A percentile compares a stretch with the other conserved stretches of the same genome.
Evolutionary conservation across 768 basidiomycete genomes (phyloP).

Genomic region (Grammothele lineata): DNA sequence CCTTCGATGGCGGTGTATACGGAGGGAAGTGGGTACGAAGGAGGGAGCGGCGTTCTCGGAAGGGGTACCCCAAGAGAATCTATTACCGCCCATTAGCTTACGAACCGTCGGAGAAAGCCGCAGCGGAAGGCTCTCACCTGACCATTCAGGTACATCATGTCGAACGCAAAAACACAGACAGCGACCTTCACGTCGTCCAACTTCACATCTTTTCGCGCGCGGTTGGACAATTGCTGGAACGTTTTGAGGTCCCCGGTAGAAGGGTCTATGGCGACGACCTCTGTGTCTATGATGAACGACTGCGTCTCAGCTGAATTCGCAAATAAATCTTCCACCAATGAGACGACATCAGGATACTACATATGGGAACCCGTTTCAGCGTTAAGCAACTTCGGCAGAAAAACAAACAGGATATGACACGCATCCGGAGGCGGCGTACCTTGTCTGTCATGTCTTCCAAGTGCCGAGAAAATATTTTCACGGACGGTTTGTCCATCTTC

Average conservation of each 20-base stretch:
- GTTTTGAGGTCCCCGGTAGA: slow-evolving; percentile 58
- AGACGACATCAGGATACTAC: slow-evolving; percentile 80
- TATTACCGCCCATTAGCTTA: slow-evolving; percentile 23
- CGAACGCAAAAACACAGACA: slow-evolving; percentile 86
- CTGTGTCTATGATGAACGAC: slow-evolving; percentile 81
- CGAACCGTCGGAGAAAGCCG: not conserved
- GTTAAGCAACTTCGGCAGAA: not conserved
- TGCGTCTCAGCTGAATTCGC: slow-evolving; percentile 33
- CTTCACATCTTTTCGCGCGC: slow-evolving; percentile 79
- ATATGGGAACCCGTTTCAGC: slow-evolving; percentile 11
- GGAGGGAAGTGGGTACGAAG: slow-evolving; percentile 63
- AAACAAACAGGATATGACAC: too few relatives aligned
- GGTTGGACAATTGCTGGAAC: slow-evolving; percentile 84
- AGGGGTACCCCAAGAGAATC: slow-evolving; percentile 64
- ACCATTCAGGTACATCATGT: slow-evolving; percentile 82
- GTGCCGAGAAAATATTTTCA: slow-evolving; percentile 83
- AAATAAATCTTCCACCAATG: slow-evolving; percentile 51
- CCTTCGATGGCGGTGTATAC: slow-evolving; percentile 37
- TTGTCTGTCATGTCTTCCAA: slow-evolving; percentile 92
- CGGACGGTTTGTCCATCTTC: slow-evolving; percentile 26
- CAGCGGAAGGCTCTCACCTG: slow-evolving; percentile 40
- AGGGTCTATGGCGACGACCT: slow-evolving; percentile 80
- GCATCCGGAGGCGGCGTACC: slow-evolving; percentile 29
- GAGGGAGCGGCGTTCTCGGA: slow-evolving; percentile 64
- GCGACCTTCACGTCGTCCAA: slow-evolving; percentile 69